Percentiles rank a stretch among this genome's conserved stretches.
phyloP scores from a whole-genome alignment of 176 grass and related monocot species.

The Microstegium vimineum region DNA sequence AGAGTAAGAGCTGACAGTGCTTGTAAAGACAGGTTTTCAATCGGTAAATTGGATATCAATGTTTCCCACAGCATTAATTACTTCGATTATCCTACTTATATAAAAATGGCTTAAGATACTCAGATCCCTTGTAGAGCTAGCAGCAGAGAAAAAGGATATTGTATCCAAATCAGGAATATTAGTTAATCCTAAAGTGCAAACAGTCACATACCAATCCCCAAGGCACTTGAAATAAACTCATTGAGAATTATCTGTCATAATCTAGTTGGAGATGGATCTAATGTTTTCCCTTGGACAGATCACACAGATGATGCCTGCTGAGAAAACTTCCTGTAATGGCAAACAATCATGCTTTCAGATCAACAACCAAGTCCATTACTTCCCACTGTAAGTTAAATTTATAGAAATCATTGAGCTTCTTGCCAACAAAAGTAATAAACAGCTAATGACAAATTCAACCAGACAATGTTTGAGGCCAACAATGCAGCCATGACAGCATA shows the following conservation, averaged over 20 bases:
- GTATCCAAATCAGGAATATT: background rate
- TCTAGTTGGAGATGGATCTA: constrained; percentile 17
- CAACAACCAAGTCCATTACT: constrained; percentile 7
- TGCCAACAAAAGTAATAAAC: background rate
- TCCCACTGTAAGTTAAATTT: background rate
- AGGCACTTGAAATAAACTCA: constrained; percentile 23
- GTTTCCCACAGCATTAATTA: constrained; percentile 3
- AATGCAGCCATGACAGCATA: constrained; percentile 5
- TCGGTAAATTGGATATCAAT: background rate
- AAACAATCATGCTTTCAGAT: constrained; percentile 20
- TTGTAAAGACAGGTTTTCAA: background rate
- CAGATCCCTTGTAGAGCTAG: background rate
- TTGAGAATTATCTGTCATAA: constrained; percentile 27
- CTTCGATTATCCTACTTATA: background rate
- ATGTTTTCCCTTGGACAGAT: background rate
- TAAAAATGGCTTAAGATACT: background rate
- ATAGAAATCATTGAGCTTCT: constrained; percentile 8
- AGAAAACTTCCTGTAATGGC: constrained; percentile 16
- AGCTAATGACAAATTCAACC: background rate
- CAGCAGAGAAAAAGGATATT: background rate
- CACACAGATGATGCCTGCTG: constrained; percentile 4
- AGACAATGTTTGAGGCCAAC: background rate
- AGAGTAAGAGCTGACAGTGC: background rate
- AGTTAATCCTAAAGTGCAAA: background rate
- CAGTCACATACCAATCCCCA: constrained; percentile 30